A percentile compares a stretch with the other conserved stretches of the same genome.
Evolutionary conservation across 352 stramenopile genomes (phyloP).

Genomic region (Aphanomyces astaci): DNA sequence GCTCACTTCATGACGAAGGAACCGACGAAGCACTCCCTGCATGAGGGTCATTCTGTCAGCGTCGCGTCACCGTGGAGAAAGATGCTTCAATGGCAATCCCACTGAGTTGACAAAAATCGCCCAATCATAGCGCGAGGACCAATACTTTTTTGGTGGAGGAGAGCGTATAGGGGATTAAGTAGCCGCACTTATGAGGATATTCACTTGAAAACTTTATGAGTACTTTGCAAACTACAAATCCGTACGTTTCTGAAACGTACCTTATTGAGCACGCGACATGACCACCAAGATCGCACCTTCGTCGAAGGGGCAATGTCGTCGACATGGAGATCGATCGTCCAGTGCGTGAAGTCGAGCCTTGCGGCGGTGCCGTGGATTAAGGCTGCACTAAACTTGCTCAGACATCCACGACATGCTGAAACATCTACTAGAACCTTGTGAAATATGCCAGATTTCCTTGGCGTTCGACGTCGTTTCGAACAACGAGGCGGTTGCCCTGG

Average conservation of each 20-base stretch:
- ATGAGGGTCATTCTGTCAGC: not conserved
- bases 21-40: slow-evolving; percentile 18
- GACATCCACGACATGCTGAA: no score
- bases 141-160: slow-evolving; percentile 12
- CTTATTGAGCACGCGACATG: not conserved
- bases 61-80: slow-evolving; percentile 3
- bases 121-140: slow-evolving; percentile 15
- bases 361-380: no score
- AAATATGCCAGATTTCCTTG: no score
- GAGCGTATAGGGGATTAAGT: slow-evolving; percentile 1
- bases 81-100: slow-evolving; percentile 15
- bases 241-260: not conserved
- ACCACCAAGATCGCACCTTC: not conserved
- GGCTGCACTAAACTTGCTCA: no score
- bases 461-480: no score
- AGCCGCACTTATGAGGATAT: not conserved
- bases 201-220: not conserved
- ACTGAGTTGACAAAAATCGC: not conserved
- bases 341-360: no score
- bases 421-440: no score
- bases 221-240: not conserved
- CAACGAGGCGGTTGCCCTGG: no score
- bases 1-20: not conserved
- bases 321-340: no score
- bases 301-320: not conserved